Percentiles rank a stretch among this genome's conserved stretches.
Conservation (phyloP, 2,329 filamentous ascomycete species). For the Leptographium flavum region DNA sequence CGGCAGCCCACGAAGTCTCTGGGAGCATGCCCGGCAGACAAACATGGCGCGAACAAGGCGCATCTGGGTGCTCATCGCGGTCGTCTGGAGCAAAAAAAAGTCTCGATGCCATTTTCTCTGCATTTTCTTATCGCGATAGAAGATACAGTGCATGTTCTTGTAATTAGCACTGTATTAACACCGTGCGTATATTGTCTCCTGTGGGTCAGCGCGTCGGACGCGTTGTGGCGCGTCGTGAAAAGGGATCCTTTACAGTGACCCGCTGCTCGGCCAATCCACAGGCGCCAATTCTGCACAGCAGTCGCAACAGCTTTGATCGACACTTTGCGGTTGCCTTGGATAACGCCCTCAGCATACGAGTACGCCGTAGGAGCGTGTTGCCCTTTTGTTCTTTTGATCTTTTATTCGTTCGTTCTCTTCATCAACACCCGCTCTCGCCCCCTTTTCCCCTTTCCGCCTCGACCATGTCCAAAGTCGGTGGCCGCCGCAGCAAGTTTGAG, state of each 20-base stretch:
- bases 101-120: neutral
- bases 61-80: neutral
- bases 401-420: no score
- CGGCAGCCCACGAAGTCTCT: slow-evolving; percentile 9
- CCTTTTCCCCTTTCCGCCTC: neutral
- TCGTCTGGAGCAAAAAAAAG: neutral
- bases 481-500: slow-evolving; percentile 43
- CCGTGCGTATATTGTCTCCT: neutral
- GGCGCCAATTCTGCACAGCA: no score
- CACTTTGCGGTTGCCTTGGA: no score
- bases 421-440: neutral
- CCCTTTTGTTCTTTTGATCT: no score
- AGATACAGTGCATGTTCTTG: neutral
- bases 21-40: slow-evolving; percentile 23
- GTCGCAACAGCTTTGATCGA: no score
- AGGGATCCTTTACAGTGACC: neutral
- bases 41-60: slow-evolving; percentile 18
- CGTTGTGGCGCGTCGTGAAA: slow-evolving; percentile 5
- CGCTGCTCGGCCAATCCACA: neutral
- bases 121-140: slow-evolving; percentile 7
- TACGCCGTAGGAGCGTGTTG: no score
- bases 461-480: slow-evolving; percentile 23
- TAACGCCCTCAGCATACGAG: no score
- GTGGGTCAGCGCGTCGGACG: neutral
- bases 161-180: neutral